These are phyloP conservation scores for Colletotrichum scovillei DNA, from an alignment of 2,329 filamentous ascomycete species.

Conservation along the genomic window DNA sequence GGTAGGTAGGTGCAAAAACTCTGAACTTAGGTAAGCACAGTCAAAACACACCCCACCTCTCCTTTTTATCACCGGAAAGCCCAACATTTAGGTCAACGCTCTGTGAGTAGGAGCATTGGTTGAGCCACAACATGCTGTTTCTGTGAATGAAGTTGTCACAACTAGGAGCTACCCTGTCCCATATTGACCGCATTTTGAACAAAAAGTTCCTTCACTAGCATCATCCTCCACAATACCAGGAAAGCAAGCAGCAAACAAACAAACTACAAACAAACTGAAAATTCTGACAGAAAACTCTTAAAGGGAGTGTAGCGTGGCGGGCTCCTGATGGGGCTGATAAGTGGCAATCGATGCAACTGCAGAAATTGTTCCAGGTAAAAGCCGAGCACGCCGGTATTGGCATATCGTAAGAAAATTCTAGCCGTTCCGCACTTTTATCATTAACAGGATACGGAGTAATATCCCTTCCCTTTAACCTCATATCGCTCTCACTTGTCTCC, in stretches of 20 bases:
- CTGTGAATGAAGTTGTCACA: neutral
- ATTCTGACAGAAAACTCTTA: slow-evolving; percentile 18
- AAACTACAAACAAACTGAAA: slow-evolving; percentile 8
- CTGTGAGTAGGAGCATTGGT: neutral
- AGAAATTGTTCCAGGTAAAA: slow-evolving; percentile 10
- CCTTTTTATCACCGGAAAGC: neutral
- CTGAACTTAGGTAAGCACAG: neutral
- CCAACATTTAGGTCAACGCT: neutral
- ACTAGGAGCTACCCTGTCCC: slow-evolving; percentile 2
- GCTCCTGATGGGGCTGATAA: slow-evolving; percentile 1
- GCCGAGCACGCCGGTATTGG: neutral
- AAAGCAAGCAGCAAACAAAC: neutral
- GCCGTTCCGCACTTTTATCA: neutral
- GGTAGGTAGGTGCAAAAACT: slow-evolving; percentile 18
- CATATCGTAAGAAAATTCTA: neutral
- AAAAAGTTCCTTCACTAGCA: slow-evolving; percentile 1
- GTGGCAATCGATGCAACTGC: slow-evolving; percentile 25
- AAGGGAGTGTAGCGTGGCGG: neutral
- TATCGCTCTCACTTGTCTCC: neutral
- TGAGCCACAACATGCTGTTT: neutral
- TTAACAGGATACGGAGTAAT: too few relatives aligned
- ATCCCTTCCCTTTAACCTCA: neutral
- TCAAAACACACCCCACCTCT: neutral
- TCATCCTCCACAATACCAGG: neutral
- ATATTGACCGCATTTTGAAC: slow-evolving; percentile 2